phyloP scores from a whole-genome alignment of 2,329 filamentous ascomycete species.

The Fusarium armeniacum region DNA sequence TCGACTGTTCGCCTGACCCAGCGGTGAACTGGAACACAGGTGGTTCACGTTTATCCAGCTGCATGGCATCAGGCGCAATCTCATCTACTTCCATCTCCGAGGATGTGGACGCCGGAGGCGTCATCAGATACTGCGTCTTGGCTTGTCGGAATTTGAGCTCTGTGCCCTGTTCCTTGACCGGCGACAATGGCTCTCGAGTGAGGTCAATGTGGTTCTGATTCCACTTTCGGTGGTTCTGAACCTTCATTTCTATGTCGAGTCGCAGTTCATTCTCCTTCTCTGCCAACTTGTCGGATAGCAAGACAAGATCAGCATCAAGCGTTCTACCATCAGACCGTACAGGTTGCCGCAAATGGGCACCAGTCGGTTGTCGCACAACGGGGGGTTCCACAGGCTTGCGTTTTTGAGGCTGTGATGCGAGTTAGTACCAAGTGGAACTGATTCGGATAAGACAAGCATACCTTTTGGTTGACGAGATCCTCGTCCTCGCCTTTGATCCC shows the following conservation, averaged over 20 bases:
- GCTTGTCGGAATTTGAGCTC: conserved; percentile 77
- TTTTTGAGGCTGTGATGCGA: conserved; percentile 73
- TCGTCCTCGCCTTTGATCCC: conserved; percentile 94
- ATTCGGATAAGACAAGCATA: conserved; percentile 60
- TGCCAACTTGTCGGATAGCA: conserved; percentile 80
- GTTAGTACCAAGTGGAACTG: conserved; percentile 53
- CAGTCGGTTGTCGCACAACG: conserved; percentile 71
- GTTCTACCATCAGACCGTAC: conserved; percentile 77
- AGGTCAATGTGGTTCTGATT: conserved; percentile 91
- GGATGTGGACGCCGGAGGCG: conserved; percentile 70
- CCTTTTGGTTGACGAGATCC: conserved; percentile 94
- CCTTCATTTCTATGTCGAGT: conserved; percentile 86
- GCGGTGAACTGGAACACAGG: conserved; percentile 64
- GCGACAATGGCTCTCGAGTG: conserved; percentile 87
- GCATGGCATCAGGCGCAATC: conserved; percentile 60
- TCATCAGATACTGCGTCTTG: conserved; percentile 78
- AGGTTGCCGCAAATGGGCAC: conserved; percentile 77
- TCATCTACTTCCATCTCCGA: conserved; percentile 72
- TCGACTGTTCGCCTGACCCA: conserved; percentile 57
- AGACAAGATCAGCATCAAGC: conserved; percentile 82
- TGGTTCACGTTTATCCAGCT: conserved; percentile 53
- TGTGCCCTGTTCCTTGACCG: conserved; percentile 74
- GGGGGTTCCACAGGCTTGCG: conserved; percentile 74
- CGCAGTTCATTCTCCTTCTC: conserved; percentile 87
- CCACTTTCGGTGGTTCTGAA: conserved; percentile 91